A percentile compares a stretch with the other conserved stretches of the same genome.
These are phyloP conservation scores for Thamnidium elegans DNA, from an alignment of 192 early-diverging fungal genomes.

Conservation along the genomic window DNA sequence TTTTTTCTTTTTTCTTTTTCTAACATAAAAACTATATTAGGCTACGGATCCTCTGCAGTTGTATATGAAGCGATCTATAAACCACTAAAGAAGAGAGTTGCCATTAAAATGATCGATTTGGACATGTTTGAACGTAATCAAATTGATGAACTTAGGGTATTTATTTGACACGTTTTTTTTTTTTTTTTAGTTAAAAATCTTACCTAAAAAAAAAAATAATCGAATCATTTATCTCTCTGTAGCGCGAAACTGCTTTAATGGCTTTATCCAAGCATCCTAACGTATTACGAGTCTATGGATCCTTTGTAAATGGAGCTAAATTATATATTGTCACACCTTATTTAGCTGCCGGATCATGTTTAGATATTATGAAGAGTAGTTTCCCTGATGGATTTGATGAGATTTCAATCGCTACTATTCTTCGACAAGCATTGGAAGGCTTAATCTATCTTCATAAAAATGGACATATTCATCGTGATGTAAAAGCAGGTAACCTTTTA, in stretches of 20 bases:
- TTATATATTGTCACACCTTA: constrained; percentile 86
- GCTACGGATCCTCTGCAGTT: constrained; percentile 82
- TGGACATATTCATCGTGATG: constrained; percentile 68
- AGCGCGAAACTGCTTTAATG: constrained; percentile 87
- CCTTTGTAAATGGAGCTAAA: constrained; percentile 77
- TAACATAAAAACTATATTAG: constrained; percentile 32
- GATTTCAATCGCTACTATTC: constrained; percentile 69
- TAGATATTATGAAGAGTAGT: constrained; percentile 85
- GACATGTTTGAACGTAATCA: constrained; percentile 90
- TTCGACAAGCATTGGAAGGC: constrained; percentile 70
- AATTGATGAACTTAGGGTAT: constrained; percentile 84
- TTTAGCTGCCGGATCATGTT: constrained; percentile 72
- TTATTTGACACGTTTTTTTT: not conserved
- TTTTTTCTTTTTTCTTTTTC: not conserved
- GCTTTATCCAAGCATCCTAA: constrained; percentile 83
- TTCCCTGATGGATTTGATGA: constrained; percentile 82
- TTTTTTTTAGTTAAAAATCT: constrained; percentile 22
- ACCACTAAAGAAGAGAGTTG: constrained; percentile 64
- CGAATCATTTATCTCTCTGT: not conserved
- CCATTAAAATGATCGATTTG: constrained; percentile 85
- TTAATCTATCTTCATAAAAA: constrained; percentile 62
- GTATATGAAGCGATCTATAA: constrained; percentile 79
- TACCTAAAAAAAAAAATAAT: not conserved
- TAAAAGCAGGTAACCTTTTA: constrained; percentile 68
- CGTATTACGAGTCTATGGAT: constrained; percentile 75